phyloP scores from a whole-genome alignment of 1,284 basidiomycete species.

The Tilletia walkeri region DNA sequence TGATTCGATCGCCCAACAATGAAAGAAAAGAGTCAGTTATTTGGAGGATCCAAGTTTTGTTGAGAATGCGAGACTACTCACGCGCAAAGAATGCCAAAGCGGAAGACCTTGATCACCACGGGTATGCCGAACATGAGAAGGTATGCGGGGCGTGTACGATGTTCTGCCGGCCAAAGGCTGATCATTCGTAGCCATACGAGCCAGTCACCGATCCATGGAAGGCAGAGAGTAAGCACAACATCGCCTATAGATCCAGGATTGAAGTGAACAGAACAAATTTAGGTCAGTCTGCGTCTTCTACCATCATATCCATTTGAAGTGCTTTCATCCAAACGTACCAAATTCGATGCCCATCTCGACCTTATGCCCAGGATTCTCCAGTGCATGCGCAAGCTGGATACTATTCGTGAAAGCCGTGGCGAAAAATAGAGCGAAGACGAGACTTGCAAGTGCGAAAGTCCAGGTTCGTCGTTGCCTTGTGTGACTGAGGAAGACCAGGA shows the following conservation, averaged over 20 bases:
- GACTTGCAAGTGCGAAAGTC: conserved; percentile 3
- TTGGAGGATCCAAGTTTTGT: background rate
- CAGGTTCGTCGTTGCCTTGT: background rate
- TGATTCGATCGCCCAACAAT: background rate
- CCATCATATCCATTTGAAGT: background rate
- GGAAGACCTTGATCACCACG: conserved; percentile 11
- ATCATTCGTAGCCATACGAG: conserved; percentile 7
- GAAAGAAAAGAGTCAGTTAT: background rate
- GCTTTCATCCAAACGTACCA: background rate
- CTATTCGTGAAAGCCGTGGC: conserved; percentile 4
- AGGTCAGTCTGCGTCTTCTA: background rate
- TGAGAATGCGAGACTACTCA: background rate
- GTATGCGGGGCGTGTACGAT: background rate
- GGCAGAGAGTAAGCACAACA: conserved; percentile 2
- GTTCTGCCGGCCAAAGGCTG: background rate
- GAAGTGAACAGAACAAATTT: background rate
- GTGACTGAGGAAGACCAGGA: background rate
- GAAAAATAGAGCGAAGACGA: conserved; percentile 9
- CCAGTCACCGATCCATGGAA: conserved; percentile 15
- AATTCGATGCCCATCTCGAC: conserved; percentile 15
- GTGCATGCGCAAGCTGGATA: conserved; percentile 5
- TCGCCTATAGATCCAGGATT: background rate
- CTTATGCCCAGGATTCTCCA: background rate
- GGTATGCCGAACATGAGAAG: background rate
- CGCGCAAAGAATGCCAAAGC: conserved; percentile 9